Evolutionary conservation across 2,329 filamentous ascomycete genomes (phyloP).

Genomic region (Hypocrella siamensis): DNA sequence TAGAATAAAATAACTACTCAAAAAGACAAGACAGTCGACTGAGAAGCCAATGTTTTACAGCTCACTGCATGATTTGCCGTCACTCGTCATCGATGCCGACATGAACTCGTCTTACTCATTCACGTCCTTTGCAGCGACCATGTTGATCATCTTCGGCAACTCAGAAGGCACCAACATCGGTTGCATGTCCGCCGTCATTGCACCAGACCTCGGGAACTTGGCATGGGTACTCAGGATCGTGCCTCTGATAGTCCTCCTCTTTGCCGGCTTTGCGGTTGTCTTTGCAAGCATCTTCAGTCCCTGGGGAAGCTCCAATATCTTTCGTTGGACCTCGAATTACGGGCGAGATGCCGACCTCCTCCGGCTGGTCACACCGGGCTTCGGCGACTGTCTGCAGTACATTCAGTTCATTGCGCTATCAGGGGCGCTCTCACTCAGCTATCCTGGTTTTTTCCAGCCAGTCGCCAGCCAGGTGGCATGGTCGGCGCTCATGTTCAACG

Average conservation of each 20-base stretch:
- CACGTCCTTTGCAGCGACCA: conserved; percentile 58
- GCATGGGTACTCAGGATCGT: conserved; percentile 58
- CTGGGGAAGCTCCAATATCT: conserved; percentile 82
- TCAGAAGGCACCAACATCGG: conserved; percentile 45
- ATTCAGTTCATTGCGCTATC: conserved; percentile 85
- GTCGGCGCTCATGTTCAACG: conserved; percentile 85
- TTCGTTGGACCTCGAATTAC: conserved; percentile 96
- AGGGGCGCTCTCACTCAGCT: conserved; percentile 72
- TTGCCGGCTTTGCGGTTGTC: conserved; percentile 69
- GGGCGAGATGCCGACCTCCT: conserved; percentile 85
- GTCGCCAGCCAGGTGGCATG: conserved; percentile 76
- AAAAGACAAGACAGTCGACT: neutral
- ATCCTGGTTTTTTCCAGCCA: conserved; percentile 90
- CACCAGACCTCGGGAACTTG: conserved; percentile 63
- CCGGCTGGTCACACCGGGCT: conserved; percentile 84
- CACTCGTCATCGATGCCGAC: conserved; percentile 57
- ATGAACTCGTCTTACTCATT: conserved; percentile 79
- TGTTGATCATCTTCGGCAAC: conserved; percentile 66
- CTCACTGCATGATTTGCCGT: conserved; percentile 36
- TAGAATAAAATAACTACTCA: no score
- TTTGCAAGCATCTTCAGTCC: conserved; percentile 80
- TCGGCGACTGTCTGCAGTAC: conserved; percentile 93
- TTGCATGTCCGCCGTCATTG: conserved; percentile 70
- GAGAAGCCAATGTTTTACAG: neutral
- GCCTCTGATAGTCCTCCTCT: conserved; percentile 60